Percentiles rank a stretch among this genome's conserved stretches.
These are phyloP conservation scores for Vaccinium myrtillus DNA, from an alignment of 148 eudicot genomes.

Conservation along the genomic window DNA sequence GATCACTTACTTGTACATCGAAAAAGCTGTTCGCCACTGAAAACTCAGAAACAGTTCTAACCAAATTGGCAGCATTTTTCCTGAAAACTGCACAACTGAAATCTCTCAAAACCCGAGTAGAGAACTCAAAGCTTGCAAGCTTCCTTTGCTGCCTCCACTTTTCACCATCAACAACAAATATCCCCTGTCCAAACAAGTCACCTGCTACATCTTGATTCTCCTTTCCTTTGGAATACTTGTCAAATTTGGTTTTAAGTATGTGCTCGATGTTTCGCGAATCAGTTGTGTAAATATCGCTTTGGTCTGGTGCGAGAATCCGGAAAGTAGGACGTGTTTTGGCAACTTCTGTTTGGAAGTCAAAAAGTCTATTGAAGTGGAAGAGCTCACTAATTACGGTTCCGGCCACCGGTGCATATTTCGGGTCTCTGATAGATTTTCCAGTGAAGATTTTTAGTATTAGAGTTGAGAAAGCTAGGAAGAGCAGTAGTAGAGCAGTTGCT, in stretches of 20 bases:
- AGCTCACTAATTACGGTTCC: slow-evolving; percentile 64
- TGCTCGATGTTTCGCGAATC: slow-evolving; percentile 65
- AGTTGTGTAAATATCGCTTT: slow-evolving; percentile 56
- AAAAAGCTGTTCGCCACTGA: slow-evolving; percentile 29
- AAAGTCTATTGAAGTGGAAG: slow-evolving; percentile 44
- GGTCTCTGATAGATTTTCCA: slow-evolving; percentile 51
- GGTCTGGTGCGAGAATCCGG: slow-evolving; percentile 58
- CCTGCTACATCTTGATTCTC: slow-evolving; percentile 30
- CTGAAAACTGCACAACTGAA: slow-evolving; percentile 70
- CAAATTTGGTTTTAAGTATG: slow-evolving; percentile 61
- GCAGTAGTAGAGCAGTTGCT: slow-evolving; percentile 17
- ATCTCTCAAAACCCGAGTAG: slow-evolving; percentile 66
- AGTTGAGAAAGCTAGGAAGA: slow-evolving; percentile 26
- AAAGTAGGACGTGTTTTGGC: slow-evolving; percentile 51
- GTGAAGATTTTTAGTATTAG: slow-evolving; percentile 35
- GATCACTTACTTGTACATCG: slow-evolving; percentile 57
- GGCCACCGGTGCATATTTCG: slow-evolving; percentile 49
- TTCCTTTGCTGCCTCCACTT: slow-evolving; percentile 73
- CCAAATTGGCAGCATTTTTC: slow-evolving; percentile 49
- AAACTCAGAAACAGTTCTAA: slow-evolving; percentile 26
- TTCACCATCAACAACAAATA: slow-evolving; percentile 63
- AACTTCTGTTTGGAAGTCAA: slow-evolving; percentile 48
- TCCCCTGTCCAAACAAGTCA: slow-evolving; percentile 79
- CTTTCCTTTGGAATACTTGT: slow-evolving; percentile 54
- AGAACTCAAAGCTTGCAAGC: slow-evolving; percentile 72